Base-by-base conservation (phyloP, 176 grass and related monocot species). In the Canna indica region DNA sequence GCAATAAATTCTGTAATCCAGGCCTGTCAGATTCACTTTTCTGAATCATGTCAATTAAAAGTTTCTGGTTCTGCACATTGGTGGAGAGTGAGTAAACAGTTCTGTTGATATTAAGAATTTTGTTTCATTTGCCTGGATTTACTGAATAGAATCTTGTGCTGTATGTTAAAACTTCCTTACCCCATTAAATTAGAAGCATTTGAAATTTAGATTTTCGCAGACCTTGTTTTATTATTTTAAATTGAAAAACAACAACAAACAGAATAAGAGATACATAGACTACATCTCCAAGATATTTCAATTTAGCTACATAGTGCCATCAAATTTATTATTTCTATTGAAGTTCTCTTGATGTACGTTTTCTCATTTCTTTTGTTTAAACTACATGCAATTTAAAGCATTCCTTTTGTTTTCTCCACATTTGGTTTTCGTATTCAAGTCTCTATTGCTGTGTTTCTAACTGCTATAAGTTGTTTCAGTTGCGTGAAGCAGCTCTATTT, bases 401-500 rank as follows among this genome's bases (percentile, higher is more conserved):
- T n/a, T n/a, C n/a, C n/a, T n/a, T n/a, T n/a, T 72, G 70, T 16
- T 36, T 36, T 36, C 32, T 22, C 14, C n/a, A 68, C 26, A 26
- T 45, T 27, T 68, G 54, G 24, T 56, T 24, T 41, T 59, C 26
- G 47, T 76, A 30, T 68, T 50, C 41, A 75, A 44, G 15, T 81
- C n/a, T 69, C 59, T 22, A 52, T 29, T 52, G 69, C 80, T 44
- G 78, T 42, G 50, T 36, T 14, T 69, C 74, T 53, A 68, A 20
- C 28, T 36, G 12, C 64, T 64, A 77, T 53, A 80, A 73, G 5
- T 72, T 83, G 63, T 83, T 47, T 61, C 93, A 97, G 93, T 72
- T 91, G 36, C 88, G 81, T 81, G 93, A 97, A 83, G 88, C 93
- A 75, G 83, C 88, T 69, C 85, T 97, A 85, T 97, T 90, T 81